Evolutionary conservation across 2,329 filamentous ascomycete species (phyloP).

Genomic region (Pseudonectria buxi): DNA sequence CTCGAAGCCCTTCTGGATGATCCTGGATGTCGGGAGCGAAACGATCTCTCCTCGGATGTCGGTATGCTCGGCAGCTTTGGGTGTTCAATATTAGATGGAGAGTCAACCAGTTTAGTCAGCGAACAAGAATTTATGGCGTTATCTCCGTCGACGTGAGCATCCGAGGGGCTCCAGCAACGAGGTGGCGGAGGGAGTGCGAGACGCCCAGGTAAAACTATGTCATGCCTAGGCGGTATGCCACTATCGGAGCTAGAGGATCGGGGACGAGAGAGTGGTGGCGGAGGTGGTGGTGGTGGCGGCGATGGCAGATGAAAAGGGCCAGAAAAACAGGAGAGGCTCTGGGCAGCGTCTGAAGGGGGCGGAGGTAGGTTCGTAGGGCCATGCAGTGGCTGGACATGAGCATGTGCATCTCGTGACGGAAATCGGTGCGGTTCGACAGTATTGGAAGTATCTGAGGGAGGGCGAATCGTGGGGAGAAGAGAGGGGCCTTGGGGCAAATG

Average conservation of each 20-base stretch:
- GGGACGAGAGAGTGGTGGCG: background rate
- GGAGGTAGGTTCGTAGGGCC: background rate
- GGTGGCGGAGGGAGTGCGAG: too few relatives aligned
- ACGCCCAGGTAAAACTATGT: too few relatives aligned
- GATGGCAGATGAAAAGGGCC: constrained; percentile 2
- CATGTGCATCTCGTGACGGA: too few relatives aligned
- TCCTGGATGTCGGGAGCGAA: constrained; percentile 2
- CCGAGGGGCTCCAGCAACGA: too few relatives aligned
- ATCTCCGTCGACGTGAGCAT: too few relatives aligned
- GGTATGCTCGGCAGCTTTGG: constrained; percentile 2
- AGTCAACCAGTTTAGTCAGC: too few relatives aligned
- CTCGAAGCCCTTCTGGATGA: background rate
- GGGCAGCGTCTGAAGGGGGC: constrained; percentile 1
- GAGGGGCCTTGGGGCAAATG: too few relatives aligned
- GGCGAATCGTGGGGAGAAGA: too few relatives aligned
- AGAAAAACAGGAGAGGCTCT: constrained; percentile 3
- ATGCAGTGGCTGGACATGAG: background rate
- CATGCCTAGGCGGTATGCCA: too few relatives aligned
- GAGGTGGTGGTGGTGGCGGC: constrained; percentile 3
- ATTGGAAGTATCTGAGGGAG: too few relatives aligned
- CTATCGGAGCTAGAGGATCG: background rate
- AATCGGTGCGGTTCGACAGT: too few relatives aligned
- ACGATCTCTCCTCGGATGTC: constrained; percentile 3
- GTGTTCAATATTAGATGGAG: background rate
- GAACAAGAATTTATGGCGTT: too few relatives aligned